phyloP scores from a whole-genome alignment of 2,329 filamentous ascomycete genomes.

The Botrytis medusae region DNA sequence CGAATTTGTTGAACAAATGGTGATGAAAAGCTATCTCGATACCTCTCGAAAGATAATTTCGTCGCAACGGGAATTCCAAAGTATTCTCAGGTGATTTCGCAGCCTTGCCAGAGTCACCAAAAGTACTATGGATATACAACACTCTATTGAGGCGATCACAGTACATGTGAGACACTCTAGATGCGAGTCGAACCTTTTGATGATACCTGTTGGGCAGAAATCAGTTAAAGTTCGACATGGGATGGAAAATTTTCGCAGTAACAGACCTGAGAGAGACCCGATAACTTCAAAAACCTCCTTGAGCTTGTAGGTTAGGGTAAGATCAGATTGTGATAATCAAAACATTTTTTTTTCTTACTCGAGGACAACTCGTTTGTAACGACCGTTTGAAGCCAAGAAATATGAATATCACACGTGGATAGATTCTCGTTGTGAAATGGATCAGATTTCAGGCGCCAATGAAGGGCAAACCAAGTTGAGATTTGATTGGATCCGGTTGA shows the following conservation, averaged over 20 bases:
- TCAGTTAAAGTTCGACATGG: constrained; percentile 2
- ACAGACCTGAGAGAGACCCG: constrained; percentile 10
- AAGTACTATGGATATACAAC: background rate
- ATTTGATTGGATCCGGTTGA: background rate
- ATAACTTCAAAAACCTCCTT: background rate
- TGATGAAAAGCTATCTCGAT: background rate
- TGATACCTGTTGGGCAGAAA: constrained; percentile 3
- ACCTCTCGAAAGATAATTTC: background rate
- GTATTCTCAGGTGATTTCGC: background rate
- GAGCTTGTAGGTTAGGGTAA: background rate
- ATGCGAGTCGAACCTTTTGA: background rate
- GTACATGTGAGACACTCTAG: background rate
- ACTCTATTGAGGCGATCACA: constrained; percentile 3
- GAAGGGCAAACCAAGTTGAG: too few species aligned
- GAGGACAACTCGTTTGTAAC: background rate
- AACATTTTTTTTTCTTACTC: background rate
- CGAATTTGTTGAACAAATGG: background rate
- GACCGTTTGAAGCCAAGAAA: constrained; percentile 4
- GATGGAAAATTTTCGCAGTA: background rate
- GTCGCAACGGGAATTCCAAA: background rate
- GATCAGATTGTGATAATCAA: background rate
- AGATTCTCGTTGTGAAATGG: background rate
- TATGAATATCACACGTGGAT: constrained; percentile 3
- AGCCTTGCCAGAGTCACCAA: background rate
- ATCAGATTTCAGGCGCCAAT: background rate